A percentile compares a stretch with the other conserved stretches of the same genome.
Evolutionary conservation across 345 rosid species (phyloP).

Genomic region (Linum lewisii): DNA sequence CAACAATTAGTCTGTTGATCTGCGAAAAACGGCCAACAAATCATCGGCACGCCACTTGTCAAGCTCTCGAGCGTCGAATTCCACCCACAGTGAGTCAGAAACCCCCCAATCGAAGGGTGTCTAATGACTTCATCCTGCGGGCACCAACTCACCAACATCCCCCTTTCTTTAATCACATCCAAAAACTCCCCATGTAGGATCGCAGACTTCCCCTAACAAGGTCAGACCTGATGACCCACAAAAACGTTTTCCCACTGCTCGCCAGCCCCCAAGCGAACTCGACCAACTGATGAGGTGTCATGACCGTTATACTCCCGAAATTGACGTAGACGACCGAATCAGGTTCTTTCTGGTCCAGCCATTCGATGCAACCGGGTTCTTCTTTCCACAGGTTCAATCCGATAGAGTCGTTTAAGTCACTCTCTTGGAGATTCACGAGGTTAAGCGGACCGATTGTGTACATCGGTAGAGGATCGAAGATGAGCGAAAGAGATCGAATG

Average conservation of each 20-base stretch:
- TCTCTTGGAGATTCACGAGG: neutral
- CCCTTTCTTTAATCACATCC: neutral
- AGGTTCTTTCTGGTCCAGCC: neutral
- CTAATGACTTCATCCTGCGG: neutral
- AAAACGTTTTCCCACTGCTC: neutral
- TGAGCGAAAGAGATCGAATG: neutral
- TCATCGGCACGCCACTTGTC: neutral
- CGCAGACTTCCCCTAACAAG: neutral
- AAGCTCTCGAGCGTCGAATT: neutral
- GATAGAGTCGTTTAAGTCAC: neutral
- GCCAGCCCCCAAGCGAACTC: neutral
- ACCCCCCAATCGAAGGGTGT: neutral
- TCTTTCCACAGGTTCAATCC: neutral
- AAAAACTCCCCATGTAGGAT: neutral
- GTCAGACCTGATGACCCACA: neutral
- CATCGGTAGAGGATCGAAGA: neutral
- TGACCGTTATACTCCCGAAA: neutral
- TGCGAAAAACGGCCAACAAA: neutral
- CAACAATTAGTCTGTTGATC: neutral
- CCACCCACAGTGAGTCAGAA: neutral
- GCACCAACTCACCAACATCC: neutral
- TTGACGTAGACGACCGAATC: neutral
- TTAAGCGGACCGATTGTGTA: neutral
- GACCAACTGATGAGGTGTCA: neutral
- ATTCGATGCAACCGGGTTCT: neutral